phyloP scores from a whole-genome alignment of 1,139 yeast species.

The Taiozyma sp. region DNA sequence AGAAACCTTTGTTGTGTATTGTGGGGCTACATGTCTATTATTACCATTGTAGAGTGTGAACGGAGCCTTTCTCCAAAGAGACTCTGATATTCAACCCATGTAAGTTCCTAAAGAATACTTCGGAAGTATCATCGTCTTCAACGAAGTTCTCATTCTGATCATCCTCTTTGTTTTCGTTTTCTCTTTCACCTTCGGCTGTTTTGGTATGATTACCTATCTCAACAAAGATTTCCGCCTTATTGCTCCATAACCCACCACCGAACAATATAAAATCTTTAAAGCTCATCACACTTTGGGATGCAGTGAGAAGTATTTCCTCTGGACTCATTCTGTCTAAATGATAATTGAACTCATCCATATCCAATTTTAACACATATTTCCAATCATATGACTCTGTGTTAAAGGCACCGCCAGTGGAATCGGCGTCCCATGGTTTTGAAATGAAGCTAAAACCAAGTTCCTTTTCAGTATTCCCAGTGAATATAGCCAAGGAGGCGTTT shows the following conservation, averaged over 20 bases:
- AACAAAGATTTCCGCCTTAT: not conserved
- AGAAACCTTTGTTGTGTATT: too few species aligned
- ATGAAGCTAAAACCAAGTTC: conserved; percentile 4
- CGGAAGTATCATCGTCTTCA: not conserved
- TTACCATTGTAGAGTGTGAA: not conserved
- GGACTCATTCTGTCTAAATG: conserved; percentile 2
- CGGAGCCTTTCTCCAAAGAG: not conserved
- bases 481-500: conserved; percentile 3
- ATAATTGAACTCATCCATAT: not conserved
- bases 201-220: not conserved
- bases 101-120: not conserved
- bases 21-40: not conserved
- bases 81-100: conserved; percentile 1
- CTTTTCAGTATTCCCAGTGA: conserved; percentile 2
- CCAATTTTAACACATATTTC: conserved; percentile 1
- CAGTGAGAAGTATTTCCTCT: conserved; percentile 1
- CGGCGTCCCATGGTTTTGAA: conserved; percentile 1
- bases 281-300: not conserved
- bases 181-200: not conserved
- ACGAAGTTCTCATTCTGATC: not conserved
- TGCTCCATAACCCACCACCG: conserved; percentile 2
- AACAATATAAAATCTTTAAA: not conserved
- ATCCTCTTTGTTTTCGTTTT: not conserved
- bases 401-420: not conserved
- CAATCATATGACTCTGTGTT: not conserved